A percentile compares a stretch with the other conserved stretches of the same genome.
These are phyloP conservation scores for Cyberlindnera misumaiensis DNA, from an alignment of 805 yeast genomes.

Conservation along the genomic window DNA sequence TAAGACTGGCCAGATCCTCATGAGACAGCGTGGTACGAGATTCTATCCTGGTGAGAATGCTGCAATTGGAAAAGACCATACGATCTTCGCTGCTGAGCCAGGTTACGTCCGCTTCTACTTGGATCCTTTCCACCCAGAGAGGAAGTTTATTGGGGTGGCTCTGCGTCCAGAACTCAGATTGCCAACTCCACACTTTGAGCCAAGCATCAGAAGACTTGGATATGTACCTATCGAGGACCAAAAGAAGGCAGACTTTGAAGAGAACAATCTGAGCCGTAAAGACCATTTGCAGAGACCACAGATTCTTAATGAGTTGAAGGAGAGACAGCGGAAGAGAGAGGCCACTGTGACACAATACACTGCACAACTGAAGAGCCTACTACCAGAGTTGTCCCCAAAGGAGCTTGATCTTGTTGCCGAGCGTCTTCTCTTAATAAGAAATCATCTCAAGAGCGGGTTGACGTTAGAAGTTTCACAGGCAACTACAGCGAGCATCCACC, in stretches of 20 bases:
- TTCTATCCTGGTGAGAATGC: slow-evolving; percentile 93
- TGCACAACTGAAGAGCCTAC: slow-evolving; percentile 23
- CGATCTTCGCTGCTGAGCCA: slow-evolving; percentile 84
- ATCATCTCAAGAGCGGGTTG: slow-evolving; percentile 54
- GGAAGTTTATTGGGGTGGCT: slow-evolving; percentile 87
- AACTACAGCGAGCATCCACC: slow-evolving; percentile 47
- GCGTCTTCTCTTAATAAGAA: slow-evolving; percentile 49
- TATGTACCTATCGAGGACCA: slow-evolving; percentile 45
- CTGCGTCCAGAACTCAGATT: slow-evolving; percentile 53
- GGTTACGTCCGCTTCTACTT: slow-evolving; percentile 87
- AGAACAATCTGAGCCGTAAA: slow-evolving; percentile 57
- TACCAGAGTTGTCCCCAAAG: slow-evolving; percentile 23
- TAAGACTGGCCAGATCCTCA: slow-evolving; percentile 75
- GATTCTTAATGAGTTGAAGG: slow-evolving; percentile 33
- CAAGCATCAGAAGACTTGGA: slow-evolving; percentile 82
- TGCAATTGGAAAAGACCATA: slow-evolving; percentile 88
- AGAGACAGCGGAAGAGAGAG: slow-evolving; percentile 36
- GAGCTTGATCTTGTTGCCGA: slow-evolving; percentile 34
- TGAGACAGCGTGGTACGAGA: slow-evolving; percentile 93
- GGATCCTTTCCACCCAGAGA: slow-evolving; percentile 94
- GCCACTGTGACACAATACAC: slow-evolving; percentile 25
- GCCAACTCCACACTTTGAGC: slow-evolving; percentile 90
- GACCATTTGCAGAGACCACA: slow-evolving; percentile 51
- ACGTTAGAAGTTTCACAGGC: slow-evolving; percentile 47
- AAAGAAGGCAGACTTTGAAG: slow-evolving; percentile 50